Conservation (phyloP, 805 yeast species). For the Lipomyces spencermartinsiae region DNA sequence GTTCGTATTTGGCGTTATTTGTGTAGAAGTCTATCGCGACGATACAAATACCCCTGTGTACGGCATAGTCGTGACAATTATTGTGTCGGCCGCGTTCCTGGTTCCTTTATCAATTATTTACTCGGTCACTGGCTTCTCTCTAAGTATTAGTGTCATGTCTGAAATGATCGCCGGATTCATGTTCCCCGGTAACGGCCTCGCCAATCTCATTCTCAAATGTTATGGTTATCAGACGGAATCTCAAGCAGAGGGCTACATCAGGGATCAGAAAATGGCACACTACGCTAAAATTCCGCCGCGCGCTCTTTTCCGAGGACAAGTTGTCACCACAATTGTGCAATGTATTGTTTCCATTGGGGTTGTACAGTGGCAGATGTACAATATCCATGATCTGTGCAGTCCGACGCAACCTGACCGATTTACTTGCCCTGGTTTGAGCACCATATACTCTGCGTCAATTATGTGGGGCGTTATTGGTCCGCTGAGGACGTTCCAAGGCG, state of each 20-base stretch:
- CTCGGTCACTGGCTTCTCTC: constrained; percentile 65
- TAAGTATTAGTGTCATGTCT: constrained; percentile 66
- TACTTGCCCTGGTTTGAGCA: constrained; percentile 55
- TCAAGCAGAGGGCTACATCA: constrained; percentile 61
- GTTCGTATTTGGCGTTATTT: constrained; percentile 53
- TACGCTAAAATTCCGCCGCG: constrained; percentile 70
- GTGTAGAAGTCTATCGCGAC: constrained; percentile 51
- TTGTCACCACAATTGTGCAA: constrained; percentile 55
- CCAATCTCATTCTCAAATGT: constrained; percentile 67
- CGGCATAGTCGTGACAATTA: constrained; percentile 64
- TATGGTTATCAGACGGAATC: constrained; percentile 62
- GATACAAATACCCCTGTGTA: constrained; percentile 63
- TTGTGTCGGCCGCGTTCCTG: constrained; percentile 60
- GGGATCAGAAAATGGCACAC: constrained; percentile 68
- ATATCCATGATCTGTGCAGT: constrained; percentile 53
- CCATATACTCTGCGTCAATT: constrained; percentile 62
- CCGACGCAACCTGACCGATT: constrained; percentile 53
- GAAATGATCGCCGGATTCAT: constrained; percentile 71
- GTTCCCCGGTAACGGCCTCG: constrained; percentile 65
- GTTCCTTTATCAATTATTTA: constrained; percentile 67
- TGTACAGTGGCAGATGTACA: constrained; percentile 51
- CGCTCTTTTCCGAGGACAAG: constrained; percentile 60
- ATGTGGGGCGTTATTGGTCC: constrained; percentile 75
- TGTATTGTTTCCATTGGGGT: constrained; percentile 53
- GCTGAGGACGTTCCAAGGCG: constrained; percentile 60